Base-by-base conservation (phyloP, 106 monocot species). In the Dactylorhiza incarnata region DNA sequence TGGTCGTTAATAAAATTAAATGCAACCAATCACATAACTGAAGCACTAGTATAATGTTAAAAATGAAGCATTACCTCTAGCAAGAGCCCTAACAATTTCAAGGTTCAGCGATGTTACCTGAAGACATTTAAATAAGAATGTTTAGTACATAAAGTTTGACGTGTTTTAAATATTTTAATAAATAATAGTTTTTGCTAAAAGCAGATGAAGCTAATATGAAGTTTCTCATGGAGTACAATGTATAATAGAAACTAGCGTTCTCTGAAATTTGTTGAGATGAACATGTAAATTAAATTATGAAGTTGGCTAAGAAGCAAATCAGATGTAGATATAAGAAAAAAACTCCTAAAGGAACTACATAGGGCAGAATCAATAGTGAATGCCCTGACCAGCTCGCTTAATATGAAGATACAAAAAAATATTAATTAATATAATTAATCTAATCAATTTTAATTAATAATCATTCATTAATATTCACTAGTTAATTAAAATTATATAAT, bases 71-170 rank as follows among this genome's bases (percentile, higher is more conserved):
- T 5, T 83, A 93, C 96, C 96, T 89, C 91, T 89, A 78, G 96
- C 96, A 44, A 96, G 83, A 71, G 93, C 93, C 85, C 91, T 87
- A 51, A 96, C 96, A 77, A 96, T 91, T 77, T 91, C 87, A 76
- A 89, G 93, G 81, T 93, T 91, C 75, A 96, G 89, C 22, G 93
- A 89, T 59, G 93, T 93, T 72, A 96, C 96, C 93, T 96, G 82
- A 74, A 84, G 6, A 71, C 48, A 82, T 44, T 22, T 46, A 29
- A 29, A 69, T 17, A 69, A 69, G 45, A 69, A 69, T 45, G 45
- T 12, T 11, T 69, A 69, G 17, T 7, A 45, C 8, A 69, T 5
- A 7, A 6, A 12, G 15, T 15, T 52, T 43, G 43, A 69, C 17
- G 65, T 12, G 12, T 65, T 65, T 37, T 25, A 69, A 44, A 45